Conservation (phyloP, 257 asterid species). For the Striga asiatica region DNA sequence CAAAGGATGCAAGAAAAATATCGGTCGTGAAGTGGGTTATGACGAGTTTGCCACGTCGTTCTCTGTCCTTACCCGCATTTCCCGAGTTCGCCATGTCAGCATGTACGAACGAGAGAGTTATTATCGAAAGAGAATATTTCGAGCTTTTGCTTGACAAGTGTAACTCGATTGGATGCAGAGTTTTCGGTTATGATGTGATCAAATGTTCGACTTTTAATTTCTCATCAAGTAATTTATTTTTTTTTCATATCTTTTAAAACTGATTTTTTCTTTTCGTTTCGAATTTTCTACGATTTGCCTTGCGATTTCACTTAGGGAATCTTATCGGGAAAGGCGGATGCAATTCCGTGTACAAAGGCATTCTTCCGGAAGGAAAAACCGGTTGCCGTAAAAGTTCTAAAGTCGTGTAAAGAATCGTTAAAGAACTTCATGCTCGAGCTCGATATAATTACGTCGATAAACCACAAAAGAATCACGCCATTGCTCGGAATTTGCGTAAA, state of each 20-base stretch:
- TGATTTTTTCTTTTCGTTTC: no score
- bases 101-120: not conserved
- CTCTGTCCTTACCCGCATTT: slow-evolving; percentile 10
- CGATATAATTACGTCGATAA: slow-evolving; percentile 67
- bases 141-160: slow-evolving; percentile 22
- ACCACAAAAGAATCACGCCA: slow-evolving; percentile 51
- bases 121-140: slow-evolving; percentile 7
- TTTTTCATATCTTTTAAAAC: slow-evolving; percentile 8
- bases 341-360: slow-evolving; percentile 69
- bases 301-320: no score
- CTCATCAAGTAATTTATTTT: slow-evolving; percentile 45
- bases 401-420: slow-evolving; percentile 50
- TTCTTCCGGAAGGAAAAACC: slow-evolving; percentile 56
- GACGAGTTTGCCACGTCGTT: slow-evolving; percentile 45
- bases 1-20: slow-evolving; percentile 47
- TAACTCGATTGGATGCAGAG: slow-evolving; percentile 29
- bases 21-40: slow-evolving; percentile 73
- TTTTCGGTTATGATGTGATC: slow-evolving; percentile 36
- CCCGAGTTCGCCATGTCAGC: no score
- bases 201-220: slow-evolving; percentile 37
- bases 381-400: slow-evolving; percentile 64
- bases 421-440: slow-evolving; percentile 56
- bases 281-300: no score
- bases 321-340: slow-evolving; percentile 75
- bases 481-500: slow-evolving; percentile 68